Conservation (phyloP, 2,329 filamentous ascomycete species). For the Colletotrichum sp. region DNA sequence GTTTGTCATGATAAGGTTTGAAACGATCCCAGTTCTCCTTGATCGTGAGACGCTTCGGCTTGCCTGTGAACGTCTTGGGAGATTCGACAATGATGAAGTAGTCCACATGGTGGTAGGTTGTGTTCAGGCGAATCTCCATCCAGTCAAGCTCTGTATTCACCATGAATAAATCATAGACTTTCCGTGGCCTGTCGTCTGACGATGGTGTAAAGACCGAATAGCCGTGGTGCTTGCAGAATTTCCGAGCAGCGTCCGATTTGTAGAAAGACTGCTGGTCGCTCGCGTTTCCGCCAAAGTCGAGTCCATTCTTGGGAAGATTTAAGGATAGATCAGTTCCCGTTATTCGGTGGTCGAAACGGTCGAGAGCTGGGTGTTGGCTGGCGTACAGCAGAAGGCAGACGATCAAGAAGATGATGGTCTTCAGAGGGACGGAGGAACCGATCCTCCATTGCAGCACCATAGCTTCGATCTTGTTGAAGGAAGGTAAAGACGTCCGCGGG, state of each 20-base stretch:
- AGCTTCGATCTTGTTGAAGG: not conserved
- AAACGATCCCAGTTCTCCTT: conserved; percentile 60
- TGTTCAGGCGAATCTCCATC: conserved; percentile 68
- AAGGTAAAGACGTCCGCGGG: not conserved
- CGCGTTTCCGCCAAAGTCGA: not conserved
- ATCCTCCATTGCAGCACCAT: conserved; percentile 16
- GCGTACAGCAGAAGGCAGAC: conserved; percentile 5
- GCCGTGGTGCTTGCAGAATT: conserved; percentile 36
- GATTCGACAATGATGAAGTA: conserved; percentile 71
- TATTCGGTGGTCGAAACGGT: conserved; percentile 17
- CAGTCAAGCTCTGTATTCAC: conserved; percentile 69
- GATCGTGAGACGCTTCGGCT: conserved; percentile 58
- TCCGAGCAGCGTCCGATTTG: conserved; percentile 29
- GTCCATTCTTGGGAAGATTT: conserved; percentile 1
- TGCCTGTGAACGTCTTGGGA: conserved; percentile 61
- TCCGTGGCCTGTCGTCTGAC: conserved; percentile 38
- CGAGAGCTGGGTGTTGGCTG: conserved; percentile 17
- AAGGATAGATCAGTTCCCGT: conserved; percentile 5
- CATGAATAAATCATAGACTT: conserved; percentile 67
- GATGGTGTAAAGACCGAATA: conserved; percentile 33
- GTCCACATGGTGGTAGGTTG: conserved; percentile 63
- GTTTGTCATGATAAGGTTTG: conserved; percentile 59
- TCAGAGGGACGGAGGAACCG: not conserved
- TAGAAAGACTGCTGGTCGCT: conserved; percentile 27
- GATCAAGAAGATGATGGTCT: not conserved